These are phyloP conservation scores for Pleodorina starrii DNA, from an alignment of 139 green algal genomes.

Conservation along the genomic window DNA sequence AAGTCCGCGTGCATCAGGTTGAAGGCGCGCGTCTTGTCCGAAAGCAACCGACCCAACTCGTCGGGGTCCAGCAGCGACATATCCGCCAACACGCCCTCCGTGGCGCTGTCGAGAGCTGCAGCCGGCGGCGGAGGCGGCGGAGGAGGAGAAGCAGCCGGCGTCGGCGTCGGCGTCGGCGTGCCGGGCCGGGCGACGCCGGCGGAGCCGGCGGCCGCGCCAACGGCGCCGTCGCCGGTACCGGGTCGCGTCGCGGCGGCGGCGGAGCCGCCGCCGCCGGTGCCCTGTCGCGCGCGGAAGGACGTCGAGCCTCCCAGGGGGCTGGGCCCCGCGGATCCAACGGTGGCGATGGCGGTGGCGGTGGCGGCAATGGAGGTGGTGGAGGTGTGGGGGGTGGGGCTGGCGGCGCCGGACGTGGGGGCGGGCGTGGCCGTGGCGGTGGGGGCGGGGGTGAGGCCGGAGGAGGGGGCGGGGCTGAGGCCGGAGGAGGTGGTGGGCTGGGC, in stretches of 20 bases:
- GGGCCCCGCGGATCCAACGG: not conserved
- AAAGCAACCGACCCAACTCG: slow-evolving; percentile 41
- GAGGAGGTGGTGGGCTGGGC: too few relatives aligned
- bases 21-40: slow-evolving; percentile 56
- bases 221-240: not conserved
- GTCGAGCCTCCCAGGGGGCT: too few relatives aligned
- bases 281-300: too few relatives aligned
- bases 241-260: not conserved
- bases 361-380: not conserved
- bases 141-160: not conserved
- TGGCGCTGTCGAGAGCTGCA: not conserved
- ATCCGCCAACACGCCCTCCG: slow-evolving; percentile 18
- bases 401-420: not conserved
- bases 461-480: too few relatives aligned
- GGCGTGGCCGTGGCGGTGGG: not conserved
- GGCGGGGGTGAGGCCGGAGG: not conserved
- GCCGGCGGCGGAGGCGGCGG: too few relatives aligned
- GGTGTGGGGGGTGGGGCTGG: not conserved
- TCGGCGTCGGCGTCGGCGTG: not conserved
- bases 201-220: not conserved
- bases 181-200: not conserved
- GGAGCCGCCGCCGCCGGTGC: not conserved
- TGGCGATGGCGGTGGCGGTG: not conserved
- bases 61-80: slow-evolving; percentile 11
- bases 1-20: slow-evolving; percentile 54